Conservation (phyloP, 176 grass and related monocot genomes). For the Pharus latifolius region DNA sequence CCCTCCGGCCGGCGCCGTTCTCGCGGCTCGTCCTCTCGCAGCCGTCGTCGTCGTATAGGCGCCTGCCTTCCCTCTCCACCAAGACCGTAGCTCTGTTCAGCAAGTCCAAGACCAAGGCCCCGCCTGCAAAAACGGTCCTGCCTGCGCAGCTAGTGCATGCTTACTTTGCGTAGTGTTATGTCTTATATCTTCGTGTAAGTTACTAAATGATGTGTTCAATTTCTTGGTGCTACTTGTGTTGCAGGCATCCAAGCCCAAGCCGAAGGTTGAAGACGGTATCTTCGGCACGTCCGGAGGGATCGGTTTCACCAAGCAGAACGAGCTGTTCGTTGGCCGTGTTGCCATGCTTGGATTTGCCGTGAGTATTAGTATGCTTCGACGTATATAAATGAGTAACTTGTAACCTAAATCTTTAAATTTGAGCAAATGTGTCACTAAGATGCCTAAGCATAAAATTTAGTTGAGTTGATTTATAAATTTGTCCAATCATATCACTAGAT, state of each 20-base stretch:
- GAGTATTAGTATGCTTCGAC: too few species aligned
- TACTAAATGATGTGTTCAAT: too few species aligned
- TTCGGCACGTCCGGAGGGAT: conserved; percentile 97
- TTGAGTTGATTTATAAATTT: too few species aligned
- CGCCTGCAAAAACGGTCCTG: conserved; percentile 54
- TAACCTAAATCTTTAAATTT: too few species aligned
- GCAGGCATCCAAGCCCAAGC: conserved; percentile 27
- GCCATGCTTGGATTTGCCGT: conserved; percentile 99
- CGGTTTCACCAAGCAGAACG: conserved; percentile 99
- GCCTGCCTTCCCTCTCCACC: conserved; percentile 28
- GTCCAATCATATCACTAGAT: too few species aligned
- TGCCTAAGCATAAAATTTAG: too few species aligned
- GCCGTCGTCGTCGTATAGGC: conserved; percentile 2
- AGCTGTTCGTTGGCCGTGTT: conserved; percentile 95
- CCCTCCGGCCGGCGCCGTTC: conserved; percentile 22
- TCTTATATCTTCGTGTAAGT: too few species aligned
- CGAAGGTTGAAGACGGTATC: conserved; percentile 72
- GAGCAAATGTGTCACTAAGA: too few species aligned
- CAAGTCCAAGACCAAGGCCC: conserved; percentile 67
- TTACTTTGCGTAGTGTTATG: too few species aligned
- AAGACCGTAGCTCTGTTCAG: conserved; percentile 55
- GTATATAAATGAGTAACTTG: too few species aligned
- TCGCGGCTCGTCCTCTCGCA: background rate
- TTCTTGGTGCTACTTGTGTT: background rate
- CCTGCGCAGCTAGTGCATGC: background rate